These are phyloP conservation scores for Dispira parvispora DNA, from an alignment of 192 early-diverging fungal species.

Conservation along the genomic window DNA sequence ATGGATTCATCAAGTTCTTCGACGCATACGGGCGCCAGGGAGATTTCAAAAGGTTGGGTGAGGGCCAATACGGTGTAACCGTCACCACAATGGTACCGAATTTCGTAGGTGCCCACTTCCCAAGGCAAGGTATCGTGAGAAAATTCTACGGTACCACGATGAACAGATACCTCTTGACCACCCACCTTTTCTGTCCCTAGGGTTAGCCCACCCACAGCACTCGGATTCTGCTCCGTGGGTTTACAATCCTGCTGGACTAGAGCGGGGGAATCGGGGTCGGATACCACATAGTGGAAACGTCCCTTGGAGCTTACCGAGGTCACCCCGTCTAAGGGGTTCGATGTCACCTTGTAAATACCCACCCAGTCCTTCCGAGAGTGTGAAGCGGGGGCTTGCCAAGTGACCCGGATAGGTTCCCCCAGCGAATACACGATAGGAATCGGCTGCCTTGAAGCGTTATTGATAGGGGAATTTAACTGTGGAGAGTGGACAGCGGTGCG, in stretches of 20 bases:
- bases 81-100: conserved; percentile 79
- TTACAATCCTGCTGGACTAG: not conserved
- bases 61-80: conserved; percentile 65
- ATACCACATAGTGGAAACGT: conserved; percentile 41
- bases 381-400: conserved; percentile 58
- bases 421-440: conserved; percentile 35
- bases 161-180: not conserved
- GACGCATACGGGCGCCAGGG: conserved; percentile 13
- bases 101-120: conserved; percentile 75
- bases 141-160: conserved; percentile 42
- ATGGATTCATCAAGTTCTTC: conserved; percentile 16
- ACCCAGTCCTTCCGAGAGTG: conserved; percentile 80
- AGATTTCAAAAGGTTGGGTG: conserved; percentile 67
- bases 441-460: conserved; percentile 10
- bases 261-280: not conserved
- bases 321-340: conserved; percentile 56
- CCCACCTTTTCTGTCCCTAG: not conserved
- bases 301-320: conserved; percentile 60
- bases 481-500: no score
- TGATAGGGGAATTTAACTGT: not conserved
- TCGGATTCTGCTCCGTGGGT: no score
- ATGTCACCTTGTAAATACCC: conserved; percentile 66
- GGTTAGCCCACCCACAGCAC: no score
- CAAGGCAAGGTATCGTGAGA: conserved; percentile 56
- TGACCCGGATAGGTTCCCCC: conserved; percentile 56